Percentiles rank a stretch among this genome's conserved stretches.
These are phyloP conservation scores for Bullera alba DNA, from an alignment of 768 basidiomycete genomes.

Conservation along the genomic window DNA sequence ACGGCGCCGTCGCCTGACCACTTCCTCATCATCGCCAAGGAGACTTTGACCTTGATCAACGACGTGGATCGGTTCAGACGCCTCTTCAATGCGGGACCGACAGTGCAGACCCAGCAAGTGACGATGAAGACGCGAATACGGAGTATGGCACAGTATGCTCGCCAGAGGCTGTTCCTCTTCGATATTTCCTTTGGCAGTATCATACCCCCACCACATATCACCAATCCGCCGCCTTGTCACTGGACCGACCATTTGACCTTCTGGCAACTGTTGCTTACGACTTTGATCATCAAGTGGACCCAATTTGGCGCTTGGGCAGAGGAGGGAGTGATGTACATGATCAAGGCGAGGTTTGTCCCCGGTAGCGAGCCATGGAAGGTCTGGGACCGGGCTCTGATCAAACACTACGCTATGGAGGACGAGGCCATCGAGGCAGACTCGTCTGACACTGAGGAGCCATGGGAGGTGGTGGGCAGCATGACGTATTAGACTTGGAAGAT, in stretches of 20 bases:
- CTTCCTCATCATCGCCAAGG: conserved; percentile 20
- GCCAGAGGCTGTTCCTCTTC: too few relatives aligned
- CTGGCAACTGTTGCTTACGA: conserved; percentile 40
- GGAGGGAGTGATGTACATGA: conserved; percentile 8
- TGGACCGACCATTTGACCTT: too few relatives aligned
- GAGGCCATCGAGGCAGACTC: background rate
- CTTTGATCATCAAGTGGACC: conserved; percentile 20
- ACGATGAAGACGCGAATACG: too few relatives aligned
- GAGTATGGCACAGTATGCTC: too few relatives aligned
- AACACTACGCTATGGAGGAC: conserved; percentile 1
- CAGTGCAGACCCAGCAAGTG: too few relatives aligned
- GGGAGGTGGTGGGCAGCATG: too few relatives aligned
- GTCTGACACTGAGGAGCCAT: too few relatives aligned
- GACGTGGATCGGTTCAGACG: conserved; percentile 8
- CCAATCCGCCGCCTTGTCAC: too few relatives aligned
- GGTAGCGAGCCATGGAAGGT: conserved; percentile 46
- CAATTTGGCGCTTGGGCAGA: conserved; percentile 8
- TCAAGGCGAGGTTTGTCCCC: conserved; percentile 54
- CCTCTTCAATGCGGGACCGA: conserved; percentile 9
- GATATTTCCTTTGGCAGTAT: too few relatives aligned
- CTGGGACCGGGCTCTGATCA: conserved; percentile 24
- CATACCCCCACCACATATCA: background rate
- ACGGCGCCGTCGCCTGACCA: conserved; percentile 20
- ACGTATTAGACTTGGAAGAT: too few relatives aligned
- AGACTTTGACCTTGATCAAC: conserved; percentile 24